Percentiles rank a stretch among this genome's conserved stretches.
phyloP scores from a whole-genome alignment of 768 basidiomycete genomes.

The Cantharellus cinnabarinus region DNA sequence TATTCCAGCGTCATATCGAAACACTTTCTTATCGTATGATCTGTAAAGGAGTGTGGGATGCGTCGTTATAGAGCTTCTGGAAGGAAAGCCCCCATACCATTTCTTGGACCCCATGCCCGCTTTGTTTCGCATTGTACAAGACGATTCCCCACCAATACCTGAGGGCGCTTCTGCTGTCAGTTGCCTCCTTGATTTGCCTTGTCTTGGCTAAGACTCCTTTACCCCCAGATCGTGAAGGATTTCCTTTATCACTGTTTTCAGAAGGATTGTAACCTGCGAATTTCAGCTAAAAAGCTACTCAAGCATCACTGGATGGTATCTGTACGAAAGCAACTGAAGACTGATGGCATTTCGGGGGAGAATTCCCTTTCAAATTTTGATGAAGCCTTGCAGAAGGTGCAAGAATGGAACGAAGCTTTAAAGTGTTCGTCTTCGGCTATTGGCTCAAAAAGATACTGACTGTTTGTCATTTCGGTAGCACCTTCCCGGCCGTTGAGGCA shows the following conservation, averaged over 20 bases:
- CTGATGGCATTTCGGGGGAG: conserved; percentile 15
- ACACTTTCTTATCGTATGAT: conserved; percentile 1
- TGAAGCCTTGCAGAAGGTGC: conserved; percentile 83
- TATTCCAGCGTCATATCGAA: not conserved
- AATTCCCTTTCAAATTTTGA: conserved; percentile 63
- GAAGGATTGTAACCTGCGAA: conserved; percentile 87
- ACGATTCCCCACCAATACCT: conserved; percentile 91
- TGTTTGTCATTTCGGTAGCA: not conserved
- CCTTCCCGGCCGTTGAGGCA: conserved; percentile 1
- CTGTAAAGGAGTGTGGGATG: conserved; percentile 63
- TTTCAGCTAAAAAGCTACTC: conserved; percentile 82
- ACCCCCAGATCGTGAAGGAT: conserved; percentile 62
- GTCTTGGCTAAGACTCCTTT: not conserved
- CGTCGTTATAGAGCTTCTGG: conserved; percentile 87
- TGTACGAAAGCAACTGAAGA: conserved; percentile 50
- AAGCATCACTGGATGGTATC: conserved; percentile 92
- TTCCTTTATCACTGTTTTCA: conserved; percentile 97
- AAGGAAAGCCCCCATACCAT: conserved; percentile 88
- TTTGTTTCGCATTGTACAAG: conserved; percentile 93
- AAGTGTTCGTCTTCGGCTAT: conserved; percentile 36
- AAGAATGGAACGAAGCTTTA: conserved; percentile 96
- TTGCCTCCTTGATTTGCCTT: not conserved
- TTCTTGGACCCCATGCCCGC: conserved; percentile 96
- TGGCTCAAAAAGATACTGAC: too few relatives aligned
- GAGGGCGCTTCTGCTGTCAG: conserved; percentile 65